Evolutionary conservation across 2,329 filamentous ascomycete genomes (phyloP).

Genomic region (Conoideocrella luteorostrata): DNA sequence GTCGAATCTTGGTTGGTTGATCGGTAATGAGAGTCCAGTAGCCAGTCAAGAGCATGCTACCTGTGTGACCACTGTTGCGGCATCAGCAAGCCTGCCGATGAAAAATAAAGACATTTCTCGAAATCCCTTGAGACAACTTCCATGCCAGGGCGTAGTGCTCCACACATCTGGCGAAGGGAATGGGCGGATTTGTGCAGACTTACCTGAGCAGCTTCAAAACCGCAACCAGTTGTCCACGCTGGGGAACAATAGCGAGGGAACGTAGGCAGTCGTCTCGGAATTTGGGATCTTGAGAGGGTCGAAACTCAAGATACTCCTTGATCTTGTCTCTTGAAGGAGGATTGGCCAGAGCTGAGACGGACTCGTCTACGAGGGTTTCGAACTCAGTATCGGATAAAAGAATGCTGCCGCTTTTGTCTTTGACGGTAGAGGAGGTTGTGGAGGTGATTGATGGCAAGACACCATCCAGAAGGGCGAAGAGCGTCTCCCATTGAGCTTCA

Average conservation of each 20-base stretch:
- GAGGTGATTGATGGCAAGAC: conserved; percentile 52
- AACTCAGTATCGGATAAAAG: conserved; percentile 44
- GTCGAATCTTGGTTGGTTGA: conserved; percentile 54
- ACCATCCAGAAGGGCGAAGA: conserved; percentile 51
- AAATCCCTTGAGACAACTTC: too few relatives aligned
- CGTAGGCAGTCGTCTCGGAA: conserved; percentile 47
- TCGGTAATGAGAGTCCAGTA: conserved; percentile 54
- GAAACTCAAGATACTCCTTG: conserved; percentile 45
- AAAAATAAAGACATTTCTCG: background rate
- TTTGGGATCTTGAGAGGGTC: conserved; percentile 42
- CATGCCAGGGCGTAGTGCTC: too few relatives aligned
- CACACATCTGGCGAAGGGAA: too few relatives aligned
- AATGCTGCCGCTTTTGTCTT: conserved; percentile 25
- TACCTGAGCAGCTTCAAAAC: conserved; percentile 38
- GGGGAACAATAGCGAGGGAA: conserved; percentile 30
- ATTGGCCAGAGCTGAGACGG: conserved; percentile 28
- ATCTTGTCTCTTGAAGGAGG: conserved; percentile 38
- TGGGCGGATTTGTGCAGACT: conserved; percentile 19
- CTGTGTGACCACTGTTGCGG: conserved; percentile 49
- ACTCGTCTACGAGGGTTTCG: conserved; percentile 34
- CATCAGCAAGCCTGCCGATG: conserved; percentile 2
- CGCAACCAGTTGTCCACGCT: conserved; percentile 30
- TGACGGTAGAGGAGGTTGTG: conserved; percentile 24
- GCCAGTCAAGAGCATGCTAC: conserved; percentile 62
- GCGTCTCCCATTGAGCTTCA: conserved; percentile 45